phyloP scores from a whole-genome alignment of 1,139 yeast genomes.

The Saccharomycopsis crataegensis region DNA sequence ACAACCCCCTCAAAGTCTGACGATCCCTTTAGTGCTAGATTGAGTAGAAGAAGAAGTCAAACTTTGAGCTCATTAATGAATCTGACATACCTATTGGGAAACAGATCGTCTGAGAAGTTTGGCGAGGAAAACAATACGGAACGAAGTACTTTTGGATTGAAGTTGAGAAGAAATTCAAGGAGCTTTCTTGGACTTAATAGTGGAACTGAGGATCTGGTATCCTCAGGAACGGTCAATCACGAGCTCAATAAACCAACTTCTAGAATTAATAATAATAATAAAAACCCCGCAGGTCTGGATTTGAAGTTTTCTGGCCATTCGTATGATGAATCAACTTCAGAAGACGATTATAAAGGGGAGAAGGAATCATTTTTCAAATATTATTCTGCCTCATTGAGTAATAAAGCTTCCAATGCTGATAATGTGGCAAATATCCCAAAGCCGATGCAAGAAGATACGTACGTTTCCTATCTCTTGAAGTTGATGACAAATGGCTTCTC shows the following conservation, averaged over 20 bases:
- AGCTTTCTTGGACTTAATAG: conserved; percentile 7
- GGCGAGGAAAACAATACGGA: neutral
- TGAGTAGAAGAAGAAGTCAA: conserved; percentile 14
- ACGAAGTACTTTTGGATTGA: neutral
- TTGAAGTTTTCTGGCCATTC: too few relatives aligned
- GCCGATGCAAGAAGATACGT: conserved; percentile 12
- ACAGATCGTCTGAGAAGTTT: neutral
- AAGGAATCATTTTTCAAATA: neutral
- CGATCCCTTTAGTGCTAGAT: neutral
- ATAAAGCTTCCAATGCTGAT: neutral
- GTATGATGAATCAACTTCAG: too few relatives aligned
- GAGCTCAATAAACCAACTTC: neutral
- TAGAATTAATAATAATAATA: too few relatives aligned
- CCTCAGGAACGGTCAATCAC: neutral
- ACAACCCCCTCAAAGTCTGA: neutral
- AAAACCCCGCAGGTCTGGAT: too few relatives aligned
- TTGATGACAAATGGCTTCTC: conserved; percentile 14
- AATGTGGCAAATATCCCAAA: conserved; percentile 1
- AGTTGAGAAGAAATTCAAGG: neutral
- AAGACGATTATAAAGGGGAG: too few relatives aligned
- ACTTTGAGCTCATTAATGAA: conserved; percentile 13
- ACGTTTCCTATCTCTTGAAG: conserved; percentile 1
- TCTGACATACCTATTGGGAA: neutral
- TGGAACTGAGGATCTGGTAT: neutral
- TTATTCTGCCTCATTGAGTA: neutral